Conservation (phyloP, 331 rosid species). For the Phaseolus coccineus region DNA sequence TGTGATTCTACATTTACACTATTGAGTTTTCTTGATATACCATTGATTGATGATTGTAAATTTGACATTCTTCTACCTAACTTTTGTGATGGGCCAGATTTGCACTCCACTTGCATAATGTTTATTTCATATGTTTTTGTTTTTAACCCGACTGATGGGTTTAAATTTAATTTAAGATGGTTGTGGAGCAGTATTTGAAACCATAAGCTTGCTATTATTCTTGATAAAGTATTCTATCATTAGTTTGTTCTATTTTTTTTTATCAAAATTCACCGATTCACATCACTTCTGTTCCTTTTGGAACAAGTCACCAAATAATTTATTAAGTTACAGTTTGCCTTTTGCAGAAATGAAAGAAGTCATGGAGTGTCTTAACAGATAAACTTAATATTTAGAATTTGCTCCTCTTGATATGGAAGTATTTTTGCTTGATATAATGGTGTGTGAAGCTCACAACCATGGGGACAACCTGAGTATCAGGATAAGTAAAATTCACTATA, state of each 20-base stretch:
- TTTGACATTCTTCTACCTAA: not conserved
- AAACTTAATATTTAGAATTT: conserved; percentile 5
- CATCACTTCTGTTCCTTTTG: not conserved
- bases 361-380: not conserved
- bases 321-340: conserved; percentile 21
- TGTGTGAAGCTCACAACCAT: not conserved
- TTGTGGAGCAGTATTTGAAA: conserved; percentile 28
- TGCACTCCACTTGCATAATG: not conserved
- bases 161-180: conserved; percentile 12
- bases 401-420: conserved; percentile 4
- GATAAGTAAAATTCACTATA: conserved; percentile 2
- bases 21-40: conserved; percentile 4
- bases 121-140: conserved; percentile 21
- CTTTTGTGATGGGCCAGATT: not conserved
- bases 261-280: not conserved
- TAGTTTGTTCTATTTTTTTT: not conserved
- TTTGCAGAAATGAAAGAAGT: conserved; percentile 29
- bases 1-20: not conserved
- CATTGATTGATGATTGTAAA: conserved; percentile 7
- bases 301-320: not conserved
- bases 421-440: conserved; percentile 7
- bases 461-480: not conserved
- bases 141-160: not conserved
- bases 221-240: conserved; percentile 4
- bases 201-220: not conserved